These are phyloP conservation scores for Aspergillus hancockii DNA, from an alignment of 495 filamentous ascomycete genomes.

Conservation along the genomic window DNA sequence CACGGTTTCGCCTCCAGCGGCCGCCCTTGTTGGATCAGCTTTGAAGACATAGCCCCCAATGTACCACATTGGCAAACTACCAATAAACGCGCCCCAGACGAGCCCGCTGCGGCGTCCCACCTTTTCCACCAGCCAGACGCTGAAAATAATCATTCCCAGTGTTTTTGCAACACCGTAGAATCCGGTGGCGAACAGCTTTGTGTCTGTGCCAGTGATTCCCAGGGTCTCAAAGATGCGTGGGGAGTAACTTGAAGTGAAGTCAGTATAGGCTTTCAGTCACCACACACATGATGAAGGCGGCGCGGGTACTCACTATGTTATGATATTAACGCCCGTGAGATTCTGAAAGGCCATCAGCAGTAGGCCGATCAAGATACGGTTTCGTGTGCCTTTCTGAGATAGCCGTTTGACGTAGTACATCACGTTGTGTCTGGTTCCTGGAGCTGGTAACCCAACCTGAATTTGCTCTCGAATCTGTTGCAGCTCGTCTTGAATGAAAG, in stretches of 20 bases:
- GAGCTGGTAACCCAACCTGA: conserved; percentile 43
- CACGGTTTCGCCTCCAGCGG: conserved; percentile 34
- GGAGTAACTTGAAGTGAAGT: conserved; percentile 41
- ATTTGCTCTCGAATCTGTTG: conserved; percentile 26
- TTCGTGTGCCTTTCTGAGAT: conserved; percentile 41
- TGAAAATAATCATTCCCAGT: conserved; percentile 51
- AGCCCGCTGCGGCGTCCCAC: conserved; percentile 62
- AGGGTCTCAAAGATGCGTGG: conserved; percentile 54
- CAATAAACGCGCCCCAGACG: conserved; percentile 55
- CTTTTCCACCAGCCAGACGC: conserved; percentile 62
- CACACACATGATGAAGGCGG: no score
- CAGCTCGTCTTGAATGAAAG: conserved; percentile 33
- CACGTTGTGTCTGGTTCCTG: conserved; percentile 41
- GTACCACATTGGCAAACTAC: conserved; percentile 61
- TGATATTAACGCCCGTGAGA: conserved; percentile 32
- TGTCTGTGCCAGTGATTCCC: conserved; percentile 32
- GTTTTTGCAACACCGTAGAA: conserved; percentile 45
- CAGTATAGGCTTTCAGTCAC: conserved; percentile 43
- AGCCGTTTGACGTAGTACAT: conserved; percentile 8
- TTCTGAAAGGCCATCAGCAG: conserved; percentile 50
- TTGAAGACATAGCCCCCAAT: conserved; percentile 60
- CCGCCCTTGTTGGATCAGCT: conserved; percentile 30
- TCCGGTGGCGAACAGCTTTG: conserved; percentile 38
- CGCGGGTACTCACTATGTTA: conserved; percentile 15
- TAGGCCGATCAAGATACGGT: conserved; percentile 46